Evolutionary conservation across 1,139 yeast genomes (phyloP), one percentile per base, ranked within the genome.

Genomic region (Arxiozyma slooffiae): DNA sequence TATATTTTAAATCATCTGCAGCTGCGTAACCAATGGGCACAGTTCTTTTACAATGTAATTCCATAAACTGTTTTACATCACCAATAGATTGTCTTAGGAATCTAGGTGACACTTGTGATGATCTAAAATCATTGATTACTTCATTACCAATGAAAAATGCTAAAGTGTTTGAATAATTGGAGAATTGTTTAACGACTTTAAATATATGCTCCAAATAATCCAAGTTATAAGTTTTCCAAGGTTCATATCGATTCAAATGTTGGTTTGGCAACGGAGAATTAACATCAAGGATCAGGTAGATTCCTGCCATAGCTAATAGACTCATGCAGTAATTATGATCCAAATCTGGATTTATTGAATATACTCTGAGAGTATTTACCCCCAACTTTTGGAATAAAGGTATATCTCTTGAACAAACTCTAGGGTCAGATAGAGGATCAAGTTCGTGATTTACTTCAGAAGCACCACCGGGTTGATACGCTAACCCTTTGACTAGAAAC

Each of bases 111-210:
- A 70, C 67, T 56, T 64, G 74, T 1, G 97, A 95, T 2, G 96
- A 87, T 38, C 72, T 68, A 52, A 75, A 77, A 64, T 90, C 97
- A 65, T 92, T 90, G 50, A 92, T 73, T 47, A 92, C 77, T 68
- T 92, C 98, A 68, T 92, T 92, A 1, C 97, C 98, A 8, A 96
- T 96, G 69, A 92, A 87, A 69, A 85, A 90, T 0, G 94, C 97
- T 50, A 92, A 73, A 0, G 96, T 85, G 67, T 92, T 92, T 68
- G 90, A 85, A 69, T 87, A 92, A 37, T 77, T 74, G 17, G 94
- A 75, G 66, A 92, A 92, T 53, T 86, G 92, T 52, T 88, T 89
- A 23, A 90, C 79, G 9, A 88, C 83, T 59, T 79, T 80, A 65
- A 87, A 86, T 2, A 89, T 79, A 63, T 88, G 95, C 49, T 78